These are phyloP conservation scores for Teratosphaeria epicoccoides DNA, from an alignment of 2,329 filamentous ascomycete genomes.

Conservation along the genomic window DNA sequence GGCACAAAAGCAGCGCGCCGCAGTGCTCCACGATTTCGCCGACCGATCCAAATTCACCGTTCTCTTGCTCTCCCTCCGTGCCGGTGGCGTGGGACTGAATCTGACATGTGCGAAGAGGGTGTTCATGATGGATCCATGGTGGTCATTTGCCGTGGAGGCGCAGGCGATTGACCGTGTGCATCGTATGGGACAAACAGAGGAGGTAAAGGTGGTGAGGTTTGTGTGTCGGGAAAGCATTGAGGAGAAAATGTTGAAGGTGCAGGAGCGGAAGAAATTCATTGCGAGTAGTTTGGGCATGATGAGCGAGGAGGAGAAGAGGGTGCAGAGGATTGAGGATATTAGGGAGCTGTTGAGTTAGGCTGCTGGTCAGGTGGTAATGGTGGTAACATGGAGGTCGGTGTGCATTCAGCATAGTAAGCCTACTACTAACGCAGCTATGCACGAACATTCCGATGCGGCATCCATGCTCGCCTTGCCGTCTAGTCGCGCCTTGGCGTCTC, in stretches of 20 bases:
- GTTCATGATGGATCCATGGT: slow-evolving; percentile 99
- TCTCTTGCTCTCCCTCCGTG: slow-evolving; percentile 72
- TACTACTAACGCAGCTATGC: too few species aligned
- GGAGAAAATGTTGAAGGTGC: slow-evolving; percentile 84
- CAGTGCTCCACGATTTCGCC: slow-evolving; percentile 64
- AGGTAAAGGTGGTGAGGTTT: slow-evolving; percentile 79
- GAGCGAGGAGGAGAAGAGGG: slow-evolving; percentile 82
- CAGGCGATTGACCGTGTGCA: slow-evolving; percentile 97
- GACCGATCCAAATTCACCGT: slow-evolving; percentile 51
- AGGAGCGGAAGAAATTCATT: slow-evolving; percentile 93
- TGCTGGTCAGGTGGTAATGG: too few species aligned
- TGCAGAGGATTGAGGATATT: slow-evolving; percentile 86
- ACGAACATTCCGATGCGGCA: too few species aligned
- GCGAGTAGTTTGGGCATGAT: slow-evolving; percentile 94
- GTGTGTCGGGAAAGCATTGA: slow-evolving; percentile 87
- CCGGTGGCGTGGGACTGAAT: slow-evolving; percentile 89
- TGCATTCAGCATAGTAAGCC: too few species aligned
- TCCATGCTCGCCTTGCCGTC: too few species aligned
- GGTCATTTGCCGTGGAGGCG: slow-evolving; percentile 92
- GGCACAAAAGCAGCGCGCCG: slow-evolving; percentile 71
- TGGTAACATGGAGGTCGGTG: too few species aligned
- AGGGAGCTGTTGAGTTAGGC: slow-evolving; percentile 70
- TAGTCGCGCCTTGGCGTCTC: too few species aligned
- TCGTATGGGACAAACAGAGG: slow-evolving; percentile 82
- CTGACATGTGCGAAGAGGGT: slow-evolving; percentile 80